Evolutionary conservation across 2,329 filamentous ascomycete species (phyloP).

Genomic region (Graphilbum ipis-grandicollis): DNA sequence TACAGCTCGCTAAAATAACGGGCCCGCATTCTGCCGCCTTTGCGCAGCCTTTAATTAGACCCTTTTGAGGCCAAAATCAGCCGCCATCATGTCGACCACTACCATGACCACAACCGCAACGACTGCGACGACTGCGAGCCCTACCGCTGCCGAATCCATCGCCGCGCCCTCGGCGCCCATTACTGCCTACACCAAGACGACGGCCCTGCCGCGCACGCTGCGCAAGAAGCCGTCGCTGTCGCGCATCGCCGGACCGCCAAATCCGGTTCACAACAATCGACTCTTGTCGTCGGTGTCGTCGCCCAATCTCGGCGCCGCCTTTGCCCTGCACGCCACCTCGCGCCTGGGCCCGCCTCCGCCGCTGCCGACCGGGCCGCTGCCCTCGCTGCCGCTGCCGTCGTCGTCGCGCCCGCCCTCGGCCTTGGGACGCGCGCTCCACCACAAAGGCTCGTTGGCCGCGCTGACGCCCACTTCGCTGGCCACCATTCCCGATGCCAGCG

Average conservation of each 20-base stretch:
- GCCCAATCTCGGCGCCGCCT: conserved; percentile 38
- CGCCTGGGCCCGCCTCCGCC: conserved; percentile 15
- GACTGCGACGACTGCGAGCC: neutral
- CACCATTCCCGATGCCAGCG: conserved; percentile 48
- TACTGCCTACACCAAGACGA: too few relatives aligned
- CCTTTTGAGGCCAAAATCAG: neutral
- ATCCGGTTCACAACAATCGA: conserved; percentile 8
- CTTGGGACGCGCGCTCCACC: conserved; percentile 30
- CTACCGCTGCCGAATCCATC: neutral
- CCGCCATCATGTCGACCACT: neutral
- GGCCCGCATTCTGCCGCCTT: too few relatives aligned
- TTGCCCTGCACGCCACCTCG: conserved; percentile 30
- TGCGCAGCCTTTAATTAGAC: too few relatives aligned
- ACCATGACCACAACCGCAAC: neutral
- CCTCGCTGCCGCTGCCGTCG: neutral
- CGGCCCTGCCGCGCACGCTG: conserved; percentile 5
- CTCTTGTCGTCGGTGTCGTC: conserved; percentile 34
- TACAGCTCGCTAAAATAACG: too few relatives aligned
- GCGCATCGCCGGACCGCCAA: conserved; percentile 7
- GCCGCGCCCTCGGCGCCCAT: neutral
- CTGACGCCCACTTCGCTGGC: conserved; percentile 47
- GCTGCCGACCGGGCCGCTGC: neutral
- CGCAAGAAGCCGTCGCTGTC: conserved; percentile 2
- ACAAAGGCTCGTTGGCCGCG: conserved; percentile 56
- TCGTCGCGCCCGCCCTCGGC: neutral